These are phyloP conservation scores for Populus hybrid DNA, from an alignment of 441 rosid species.

Conservation along the genomic window DNA sequence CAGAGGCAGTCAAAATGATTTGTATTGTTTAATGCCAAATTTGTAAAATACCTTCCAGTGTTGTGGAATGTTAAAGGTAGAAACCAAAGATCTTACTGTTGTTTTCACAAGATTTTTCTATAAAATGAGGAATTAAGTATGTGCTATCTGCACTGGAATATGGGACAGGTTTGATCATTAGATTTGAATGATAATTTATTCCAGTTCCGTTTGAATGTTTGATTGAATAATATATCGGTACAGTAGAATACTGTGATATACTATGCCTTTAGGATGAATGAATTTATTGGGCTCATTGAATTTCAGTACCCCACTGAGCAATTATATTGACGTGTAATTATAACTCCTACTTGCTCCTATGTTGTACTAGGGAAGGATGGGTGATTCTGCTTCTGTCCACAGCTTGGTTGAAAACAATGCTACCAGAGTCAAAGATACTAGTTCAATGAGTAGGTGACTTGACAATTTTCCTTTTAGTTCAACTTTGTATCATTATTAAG, in stretches of 20 bases:
- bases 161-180: background rate
- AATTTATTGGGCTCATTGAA: background rate
- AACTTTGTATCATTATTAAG: background rate
- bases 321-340: constrained; percentile 7
- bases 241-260: background rate
- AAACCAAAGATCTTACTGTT: background rate
- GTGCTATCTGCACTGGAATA: background rate
- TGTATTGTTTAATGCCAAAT: background rate
- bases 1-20: background rate
- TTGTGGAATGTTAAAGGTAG: background rate
- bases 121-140: background rate
- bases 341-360: background rate
- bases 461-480: constrained; percentile 6
- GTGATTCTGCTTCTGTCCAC: constrained; percentile 26
- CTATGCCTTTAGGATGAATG: background rate
- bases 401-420: constrained; percentile 31
- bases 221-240: background rate
- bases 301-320: constrained; percentile 5
- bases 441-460: constrained; percentile 47
- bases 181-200: background rate
- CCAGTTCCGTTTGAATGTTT: background rate
- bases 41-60: background rate
- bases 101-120: background rate
- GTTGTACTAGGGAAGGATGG: constrained; percentile 39
- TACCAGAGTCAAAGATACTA: constrained; percentile 38